Base-by-base conservation (phyloP, 2,329 filamentous ascomycete genomes). In the Fusarium sp. region DNA sequence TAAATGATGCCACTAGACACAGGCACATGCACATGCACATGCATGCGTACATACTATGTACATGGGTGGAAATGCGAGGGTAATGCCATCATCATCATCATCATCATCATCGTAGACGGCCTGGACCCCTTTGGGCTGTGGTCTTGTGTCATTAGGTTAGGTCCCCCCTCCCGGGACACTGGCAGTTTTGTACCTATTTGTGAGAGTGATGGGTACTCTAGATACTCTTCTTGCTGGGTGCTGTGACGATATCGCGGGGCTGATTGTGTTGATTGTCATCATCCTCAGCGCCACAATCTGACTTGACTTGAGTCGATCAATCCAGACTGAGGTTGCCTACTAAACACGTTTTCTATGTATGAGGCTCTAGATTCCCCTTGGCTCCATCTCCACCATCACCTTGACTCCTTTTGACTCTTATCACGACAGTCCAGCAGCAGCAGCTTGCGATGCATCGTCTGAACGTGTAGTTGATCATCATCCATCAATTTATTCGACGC, bases 31-130 rank as follows among this genome's bases (percentile, higher is more conserved):
- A n/a, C 31, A 53, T 54, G 25, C 25, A 56, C 38, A 38, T 31
- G 29, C 47, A 44, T 29, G 38, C 15, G 33, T 23, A 36, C 29
- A 41, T 47, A 23, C n/a, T 19, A 4, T 4, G 19, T 42, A 39
- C 60, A 63, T 56, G 54, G 44, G 59, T 60, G 11, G 33, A 35
- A 54, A 38, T 25, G 23, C 23, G 36, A 31, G 35, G 45, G 61
- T 48, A 61, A 64, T 65, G 61, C 61, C 61, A 64, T 64, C 61
- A 58, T 64, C 58, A 48, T 44, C 31, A 49, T 43, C 45, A 45
- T 49, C 46, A 37, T 51, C 43, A 31, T 48, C 25, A 58, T 33
- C 29, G 21, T 47, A 41, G 59, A 55, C 63, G 13, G 51, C 37
- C 51, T 49, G 38, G 32, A 38, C 51, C 46, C 13, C 31, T 33